Conservation (phyloP, 1,284 basidiomycete species). For the Caloboletus inedulis region DNA sequence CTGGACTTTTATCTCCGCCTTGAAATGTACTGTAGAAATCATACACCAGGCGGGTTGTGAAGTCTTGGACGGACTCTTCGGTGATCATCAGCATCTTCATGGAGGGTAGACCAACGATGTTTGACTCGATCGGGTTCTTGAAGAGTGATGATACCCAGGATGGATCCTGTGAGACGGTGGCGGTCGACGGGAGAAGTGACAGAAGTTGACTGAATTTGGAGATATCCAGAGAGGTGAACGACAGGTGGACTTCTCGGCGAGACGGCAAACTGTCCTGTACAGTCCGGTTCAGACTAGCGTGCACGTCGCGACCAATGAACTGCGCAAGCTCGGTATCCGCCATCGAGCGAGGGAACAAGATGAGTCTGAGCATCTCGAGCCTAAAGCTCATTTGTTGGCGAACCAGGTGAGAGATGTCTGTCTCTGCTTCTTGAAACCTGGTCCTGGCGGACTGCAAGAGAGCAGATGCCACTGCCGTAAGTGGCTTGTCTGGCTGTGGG, state of each 20-base stretch:
- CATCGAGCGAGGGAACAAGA: conserved; percentile 76
- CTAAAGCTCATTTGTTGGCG: conserved; percentile 70
- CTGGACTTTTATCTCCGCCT: conserved; percentile 49
- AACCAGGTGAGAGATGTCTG: conserved; percentile 57
- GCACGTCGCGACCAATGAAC: conserved; percentile 63
- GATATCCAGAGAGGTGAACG: conserved; percentile 71
- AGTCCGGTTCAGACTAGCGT: conserved; percentile 61
- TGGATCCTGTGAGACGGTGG: conserved; percentile 40
- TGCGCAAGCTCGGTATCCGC: conserved; percentile 70
- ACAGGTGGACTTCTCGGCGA: conserved; percentile 61
- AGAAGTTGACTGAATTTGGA: conserved; percentile 64
- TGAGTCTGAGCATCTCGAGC: conserved; percentile 57
- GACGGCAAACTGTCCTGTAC: conserved; percentile 49
- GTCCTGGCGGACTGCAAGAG: conserved; percentile 74
- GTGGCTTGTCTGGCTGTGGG: conserved; percentile 69
- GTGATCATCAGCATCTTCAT: conserved; percentile 78
- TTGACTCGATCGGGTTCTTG: conserved; percentile 60
- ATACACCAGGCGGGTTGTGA: conserved; percentile 50
- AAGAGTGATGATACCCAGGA: conserved; percentile 57
- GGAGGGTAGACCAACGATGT: conserved; percentile 71
- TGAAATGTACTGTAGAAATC: conserved; percentile 73
- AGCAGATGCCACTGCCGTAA: conserved; percentile 80
- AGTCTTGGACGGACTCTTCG: conserved; percentile 49
- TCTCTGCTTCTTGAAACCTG: conserved; percentile 62
- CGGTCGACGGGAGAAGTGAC: conserved; percentile 41